Conservation (phyloP, 345 rosid species). For the Microthlaspi erraticum region DNA sequence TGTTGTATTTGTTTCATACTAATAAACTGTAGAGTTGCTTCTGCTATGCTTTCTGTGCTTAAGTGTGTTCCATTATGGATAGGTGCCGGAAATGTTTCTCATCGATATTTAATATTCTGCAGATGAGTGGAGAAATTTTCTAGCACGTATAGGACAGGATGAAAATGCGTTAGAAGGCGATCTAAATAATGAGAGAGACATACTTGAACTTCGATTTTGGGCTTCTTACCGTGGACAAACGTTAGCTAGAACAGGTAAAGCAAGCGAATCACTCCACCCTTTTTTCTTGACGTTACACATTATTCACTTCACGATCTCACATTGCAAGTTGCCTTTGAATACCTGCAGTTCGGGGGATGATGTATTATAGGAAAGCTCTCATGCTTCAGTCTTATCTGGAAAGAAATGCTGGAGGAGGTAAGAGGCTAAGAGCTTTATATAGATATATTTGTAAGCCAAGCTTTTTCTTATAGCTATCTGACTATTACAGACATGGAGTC, state of each 20-base stretch:
- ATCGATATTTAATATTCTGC: conserved; percentile 38
- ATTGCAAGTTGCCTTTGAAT: conserved; percentile 14
- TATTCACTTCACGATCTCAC: conserved; percentile 20
- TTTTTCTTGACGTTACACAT: conserved; percentile 10
- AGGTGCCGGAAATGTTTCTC: conserved; percentile 26
- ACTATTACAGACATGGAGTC: conserved; percentile 70
- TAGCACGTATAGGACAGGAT: conserved; percentile 96
- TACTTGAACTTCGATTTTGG: conserved; percentile 98
- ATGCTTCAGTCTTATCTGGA: conserved; percentile 94
- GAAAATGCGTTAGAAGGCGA: conserved; percentile 84
- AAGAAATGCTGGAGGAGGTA: conserved; percentile 71
- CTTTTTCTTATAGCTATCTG: conserved; percentile 32
- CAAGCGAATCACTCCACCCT: conserved; percentile 18
- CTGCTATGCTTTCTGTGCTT: conserved; percentile 15
- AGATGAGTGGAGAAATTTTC: conserved; percentile 99
- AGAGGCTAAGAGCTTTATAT: conserved; percentile 38
- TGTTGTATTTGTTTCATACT: conserved; percentile 27
- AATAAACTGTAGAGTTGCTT: conserved; percentile 11
- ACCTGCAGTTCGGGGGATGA: conserved; percentile 96
- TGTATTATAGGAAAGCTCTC: conserved; percentile 97
- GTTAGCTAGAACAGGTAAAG: conserved; percentile 87
- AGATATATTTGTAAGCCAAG: conserved; percentile 14
- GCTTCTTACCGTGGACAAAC: conserved; percentile 99
- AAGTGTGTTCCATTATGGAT: conserved; percentile 16
- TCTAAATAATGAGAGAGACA: conserved; percentile 70